Evolutionary conservation across 2,329 filamentous ascomycete genomes (phyloP), one percentile per base, ranked within the genome.

Genomic region (Xylaria sp.): DNA sequence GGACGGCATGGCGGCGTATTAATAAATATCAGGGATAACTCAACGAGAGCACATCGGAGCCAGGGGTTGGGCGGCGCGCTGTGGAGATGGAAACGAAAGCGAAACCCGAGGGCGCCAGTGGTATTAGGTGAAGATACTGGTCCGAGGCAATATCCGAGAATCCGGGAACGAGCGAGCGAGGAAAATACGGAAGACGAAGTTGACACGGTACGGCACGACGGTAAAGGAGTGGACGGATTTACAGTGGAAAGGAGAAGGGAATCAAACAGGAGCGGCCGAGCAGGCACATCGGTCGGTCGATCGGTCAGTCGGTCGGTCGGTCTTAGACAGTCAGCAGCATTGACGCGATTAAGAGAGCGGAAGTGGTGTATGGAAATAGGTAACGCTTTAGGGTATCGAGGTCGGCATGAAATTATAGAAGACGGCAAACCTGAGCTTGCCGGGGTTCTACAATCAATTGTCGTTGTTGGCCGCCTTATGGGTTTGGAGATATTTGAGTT

Each of bases 1-100:
- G 72, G 82, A 79, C 75, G 80, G 78, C 81, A 82, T 83, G 52
- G 67, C 55, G 55, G 37, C 48, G 25, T 39, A 25, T 23, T 54
- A 65, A 50, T 50, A 28, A 28, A 31, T 54, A 63, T 50, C 20
- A 64, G 46, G 55, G 18, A 51, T 54, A 25, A 61, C 63, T 74
- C 69, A 75, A 72, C 61, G 65, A 69, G 58, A 31, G 72, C 28
- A 66, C 62, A 70, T 73, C 20, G 63, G 56, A 59, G 67, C 37
- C 18, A 63, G 51, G 23, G 31, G 48, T 34, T 34, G 31, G 13
- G 25, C 18, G 18, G n/a, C 41, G 6, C 5, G 23, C 13, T 63
- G 37, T n/a, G 20, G 9, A 18, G 20, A 28, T 18, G 6, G 34
- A 39, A 31, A 6, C 4, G 39, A 28, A 50, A 56, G 31, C 2